Evolutionary conservation across 2,329 filamentous ascomycete genomes (phyloP), one percentile per base, ranked within the genome.

Genomic region (Nemania sp.): DNA sequence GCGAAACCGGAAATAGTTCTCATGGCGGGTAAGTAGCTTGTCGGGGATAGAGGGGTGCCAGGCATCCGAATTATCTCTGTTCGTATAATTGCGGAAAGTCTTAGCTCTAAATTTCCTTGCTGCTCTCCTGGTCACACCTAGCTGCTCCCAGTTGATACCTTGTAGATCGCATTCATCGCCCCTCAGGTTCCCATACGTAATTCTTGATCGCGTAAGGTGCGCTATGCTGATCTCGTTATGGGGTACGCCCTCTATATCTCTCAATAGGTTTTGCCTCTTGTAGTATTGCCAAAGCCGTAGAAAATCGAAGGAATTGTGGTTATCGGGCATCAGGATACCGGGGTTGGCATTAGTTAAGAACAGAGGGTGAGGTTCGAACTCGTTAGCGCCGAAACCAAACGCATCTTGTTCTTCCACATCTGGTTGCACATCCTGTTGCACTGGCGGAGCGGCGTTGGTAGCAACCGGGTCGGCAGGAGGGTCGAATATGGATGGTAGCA

Each of bases 51-150:
- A 63, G 18, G 69, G 64, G 41, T 68, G 35, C 81, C 81, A 84
- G 45, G 72, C 72, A 70, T 87, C 85, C 13, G 85, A 85, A 3
- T 80, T 78, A 2, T 69, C 61, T n/a, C 81, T 76, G 74, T 89
- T 90, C 32, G 84, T 83, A 69, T 89, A 90, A 72, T 90, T 90
- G 59, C 76, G 82, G 73, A 89, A 90, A 0, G 82, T 86, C 15
- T 77, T 67, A 49, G 77, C 71, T 22, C 88, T 83, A 62, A 81
- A 81, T 53, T 81, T 76, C 26, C 87, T 82, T 3, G 87, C 88
- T 26, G 81, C 77, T 26, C 72, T 72, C 63, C 87, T 83, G 11
- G 82, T 82, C 1, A 88, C 84, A 1, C 84, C 84, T 70, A 90
- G 78, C 13, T 80, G 77, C 1, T 76, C 71, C 89, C 89, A 90